phyloP scores from a whole-genome alignment of 1,284 basidiomycete species.

The Ceratobasidium sp. region DNA sequence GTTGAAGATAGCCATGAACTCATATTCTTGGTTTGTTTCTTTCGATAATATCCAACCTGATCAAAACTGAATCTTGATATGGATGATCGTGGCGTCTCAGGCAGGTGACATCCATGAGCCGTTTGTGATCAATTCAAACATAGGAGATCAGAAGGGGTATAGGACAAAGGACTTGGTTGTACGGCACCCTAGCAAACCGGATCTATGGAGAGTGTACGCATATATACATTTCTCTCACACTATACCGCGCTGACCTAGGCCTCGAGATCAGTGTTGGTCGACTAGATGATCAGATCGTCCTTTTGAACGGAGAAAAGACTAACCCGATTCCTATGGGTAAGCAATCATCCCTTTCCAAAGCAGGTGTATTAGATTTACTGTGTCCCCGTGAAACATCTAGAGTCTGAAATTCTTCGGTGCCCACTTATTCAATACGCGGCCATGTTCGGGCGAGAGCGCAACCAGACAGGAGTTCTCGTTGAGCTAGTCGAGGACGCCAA shows the following conservation, averaged over 20 bases:
- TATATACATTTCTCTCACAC: not conserved
- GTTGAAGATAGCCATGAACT: slow-evolving; percentile 19
- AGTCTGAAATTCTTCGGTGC: slow-evolving; percentile 52
- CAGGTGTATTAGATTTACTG: slow-evolving; percentile 53
- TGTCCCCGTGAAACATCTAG: slow-evolving; percentile 46
- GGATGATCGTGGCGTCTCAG: not conserved
- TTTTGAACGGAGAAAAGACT: slow-evolving; percentile 50
- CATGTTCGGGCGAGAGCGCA: slow-evolving; percentile 59
- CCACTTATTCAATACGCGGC: slow-evolving; percentile 53
- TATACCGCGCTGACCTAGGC: not conserved
- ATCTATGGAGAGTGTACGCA: slow-evolving; percentile 36
- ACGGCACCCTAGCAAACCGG: slow-evolving; percentile 39
- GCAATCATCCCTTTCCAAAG: slow-evolving; percentile 55
- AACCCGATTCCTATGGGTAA: slow-evolving; percentile 59
- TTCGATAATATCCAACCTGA: not conserved
- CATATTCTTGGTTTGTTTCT: slow-evolving; percentile 13
- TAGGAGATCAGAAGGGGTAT: slow-evolving; percentile 18
- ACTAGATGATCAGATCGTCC: slow-evolving; percentile 42
- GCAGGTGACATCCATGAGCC: slow-evolving; percentile 22
- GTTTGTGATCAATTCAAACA: slow-evolving; percentile 28
- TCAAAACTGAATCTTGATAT: not conserved
- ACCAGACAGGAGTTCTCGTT: slow-evolving; percentile 59
- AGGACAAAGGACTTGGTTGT: slow-evolving; percentile 42
- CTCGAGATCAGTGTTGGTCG: slow-evolving; percentile 5
- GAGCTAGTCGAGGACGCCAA: slow-evolving; percentile 53